Conservation (phyloP, 2,329 filamentous ascomycete species). For the Didymosphaeria variabile region DNA sequence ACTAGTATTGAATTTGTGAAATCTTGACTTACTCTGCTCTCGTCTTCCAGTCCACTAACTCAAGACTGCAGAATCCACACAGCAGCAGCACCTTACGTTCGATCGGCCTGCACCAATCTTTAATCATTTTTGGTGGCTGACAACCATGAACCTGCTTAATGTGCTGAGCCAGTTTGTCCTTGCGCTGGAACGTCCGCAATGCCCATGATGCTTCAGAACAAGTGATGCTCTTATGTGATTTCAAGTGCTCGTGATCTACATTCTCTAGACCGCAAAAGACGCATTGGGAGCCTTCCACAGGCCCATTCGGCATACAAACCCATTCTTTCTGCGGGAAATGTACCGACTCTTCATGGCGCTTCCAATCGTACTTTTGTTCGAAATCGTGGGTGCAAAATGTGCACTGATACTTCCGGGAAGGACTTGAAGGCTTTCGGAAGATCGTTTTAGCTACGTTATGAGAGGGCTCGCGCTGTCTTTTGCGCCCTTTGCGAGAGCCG, state of each 20-base stretch:
- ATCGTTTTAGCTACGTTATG: conserved; percentile 16
- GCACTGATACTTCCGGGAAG: conserved; percentile 56
- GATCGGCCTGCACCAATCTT: conserved; percentile 32
- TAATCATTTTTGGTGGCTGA: conserved; percentile 52
- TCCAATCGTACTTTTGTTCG: conserved; percentile 63
- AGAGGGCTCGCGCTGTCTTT: conserved; percentile 28
- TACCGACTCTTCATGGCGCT: conserved; percentile 70
- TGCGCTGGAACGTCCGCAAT: conserved; percentile 62
- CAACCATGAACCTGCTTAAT: conserved; percentile 58
- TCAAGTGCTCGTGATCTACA: conserved; percentile 57
- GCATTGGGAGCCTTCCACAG: conserved; percentile 58
- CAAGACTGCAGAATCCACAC: conserved; percentile 30
- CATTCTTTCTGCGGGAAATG: conserved; percentile 71
- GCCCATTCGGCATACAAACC: conserved; percentile 60
- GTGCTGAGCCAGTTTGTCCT: conserved; percentile 61
- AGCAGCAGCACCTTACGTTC: conserved; percentile 22
- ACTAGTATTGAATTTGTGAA: background rate
- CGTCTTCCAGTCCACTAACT: conserved; percentile 23
- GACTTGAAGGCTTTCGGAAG: conserved; percentile 27
- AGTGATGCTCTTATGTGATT: conserved; percentile 58
- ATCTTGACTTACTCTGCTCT: conserved; percentile 24
- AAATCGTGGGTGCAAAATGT: conserved; percentile 63
- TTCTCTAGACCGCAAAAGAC: conserved; percentile 57
- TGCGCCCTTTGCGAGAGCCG: conserved; percentile 31
- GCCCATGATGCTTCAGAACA: conserved; percentile 65